phyloP scores from a whole-genome alignment of 2,329 filamentous ascomycete species.

The Hymenoscyphus occultus region DNA sequence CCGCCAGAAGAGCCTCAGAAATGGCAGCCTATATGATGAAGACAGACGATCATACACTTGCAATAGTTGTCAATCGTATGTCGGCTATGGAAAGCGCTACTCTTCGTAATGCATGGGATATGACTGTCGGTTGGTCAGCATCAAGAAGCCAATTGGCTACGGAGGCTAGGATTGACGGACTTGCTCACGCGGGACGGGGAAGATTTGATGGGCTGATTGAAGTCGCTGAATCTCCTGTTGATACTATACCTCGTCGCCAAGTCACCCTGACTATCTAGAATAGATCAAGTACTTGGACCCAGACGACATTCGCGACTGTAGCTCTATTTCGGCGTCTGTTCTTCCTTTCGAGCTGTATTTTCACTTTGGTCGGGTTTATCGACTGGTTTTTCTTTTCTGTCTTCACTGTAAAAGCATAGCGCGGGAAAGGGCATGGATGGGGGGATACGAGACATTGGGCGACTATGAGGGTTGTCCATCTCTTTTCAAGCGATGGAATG shows the following conservation, averaged over 20 bases:
- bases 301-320: not conserved
- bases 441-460: too few relatives aligned
- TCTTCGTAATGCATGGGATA: conserved; percentile 31
- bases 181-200: conserved; percentile 27
- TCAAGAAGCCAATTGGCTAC: conserved; percentile 13
- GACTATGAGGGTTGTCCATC: too few relatives aligned
- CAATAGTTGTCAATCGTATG: conserved; percentile 31
- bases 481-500: too few relatives aligned
- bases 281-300: not conserved
- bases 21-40: conserved; percentile 35
- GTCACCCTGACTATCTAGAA: not conserved
- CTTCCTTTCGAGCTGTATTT: too few relatives aligned
- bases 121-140: conserved; percentile 28
- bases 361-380: too few relatives aligned
- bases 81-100: conserved; percentile 22
- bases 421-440: too few relatives aligned
- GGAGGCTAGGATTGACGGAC: conserved; percentile 31
- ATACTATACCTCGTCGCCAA: not conserved
- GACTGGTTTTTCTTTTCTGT: too few relatives aligned
- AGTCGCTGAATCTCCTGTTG: conserved; percentile 4
- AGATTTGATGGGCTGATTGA: conserved; percentile 33
- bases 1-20: conserved; percentile 28
- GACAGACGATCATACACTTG: conserved; percentile 27
- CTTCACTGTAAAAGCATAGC: too few relatives aligned
- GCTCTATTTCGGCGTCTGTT: not conserved